Evolutionary conservation across 148 eudicot species (phyloP).

Genomic region (Beta vulgaris): DNA sequence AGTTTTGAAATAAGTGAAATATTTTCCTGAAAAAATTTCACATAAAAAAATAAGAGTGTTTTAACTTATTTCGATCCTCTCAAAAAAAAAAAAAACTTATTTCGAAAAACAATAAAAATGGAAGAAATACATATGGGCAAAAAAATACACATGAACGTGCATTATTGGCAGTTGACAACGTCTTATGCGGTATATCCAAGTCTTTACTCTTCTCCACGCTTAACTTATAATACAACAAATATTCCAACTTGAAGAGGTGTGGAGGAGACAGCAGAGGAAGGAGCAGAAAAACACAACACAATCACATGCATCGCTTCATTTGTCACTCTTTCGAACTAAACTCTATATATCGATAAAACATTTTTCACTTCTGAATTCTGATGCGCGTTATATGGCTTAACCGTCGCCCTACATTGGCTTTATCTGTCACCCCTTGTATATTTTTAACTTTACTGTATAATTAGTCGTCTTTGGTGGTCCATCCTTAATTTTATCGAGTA

Average conservation of each 20-base stretch:
- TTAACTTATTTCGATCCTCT: too few species aligned
- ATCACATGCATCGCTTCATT: constrained; percentile 16
- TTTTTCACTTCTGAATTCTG: not conserved
- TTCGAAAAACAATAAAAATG: too few species aligned
- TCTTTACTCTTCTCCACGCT: not conserved
- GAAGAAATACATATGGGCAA: too few species aligned
- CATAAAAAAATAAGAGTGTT: too few species aligned
- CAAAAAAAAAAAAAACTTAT: too few species aligned
- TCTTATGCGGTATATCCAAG: not conserved
- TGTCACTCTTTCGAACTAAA: not conserved
- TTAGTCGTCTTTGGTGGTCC: constrained; percentile 9
- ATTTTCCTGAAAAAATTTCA: too few species aligned
- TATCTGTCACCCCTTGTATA: not conserved
- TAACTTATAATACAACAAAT: not conserved
- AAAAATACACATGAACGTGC: too few species aligned
- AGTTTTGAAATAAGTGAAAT: too few species aligned
- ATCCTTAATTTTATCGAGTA: not conserved
- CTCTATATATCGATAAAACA: not conserved
- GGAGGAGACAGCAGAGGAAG: not conserved
- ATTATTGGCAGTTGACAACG: not conserved
- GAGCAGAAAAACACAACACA: constrained; percentile 10
- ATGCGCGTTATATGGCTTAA: constrained; percentile 12
- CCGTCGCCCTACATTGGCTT: not conserved
- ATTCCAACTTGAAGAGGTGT: constrained; percentile 2
- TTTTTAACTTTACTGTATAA: not conserved